Percentiles rank a stretch among this genome's conserved stretches.
Conservation (phyloP, 176 grass and related monocot species). For the Canna indica region DNA sequence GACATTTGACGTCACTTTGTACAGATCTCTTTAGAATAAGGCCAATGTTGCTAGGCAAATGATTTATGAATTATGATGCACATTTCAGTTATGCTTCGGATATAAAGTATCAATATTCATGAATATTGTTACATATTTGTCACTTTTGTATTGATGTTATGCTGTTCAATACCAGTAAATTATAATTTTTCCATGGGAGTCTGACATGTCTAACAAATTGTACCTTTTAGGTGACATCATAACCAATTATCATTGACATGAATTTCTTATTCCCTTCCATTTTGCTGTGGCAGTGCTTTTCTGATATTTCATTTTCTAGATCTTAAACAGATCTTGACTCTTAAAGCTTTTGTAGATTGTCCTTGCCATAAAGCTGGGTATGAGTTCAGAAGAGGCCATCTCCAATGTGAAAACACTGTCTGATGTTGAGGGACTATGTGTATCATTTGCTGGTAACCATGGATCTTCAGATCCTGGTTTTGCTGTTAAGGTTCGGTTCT, state of each 20-base stretch:
- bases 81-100: no score
- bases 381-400: constrained; percentile 51
- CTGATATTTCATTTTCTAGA: neutral
- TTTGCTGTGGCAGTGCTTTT: neutral
- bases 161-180: neutral
- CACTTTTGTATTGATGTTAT: neutral
- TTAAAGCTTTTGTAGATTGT: constrained; percentile 47
- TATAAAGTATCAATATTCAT: no score
- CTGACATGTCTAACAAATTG: neutral
- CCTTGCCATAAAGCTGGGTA: constrained; percentile 79
- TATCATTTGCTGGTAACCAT: constrained; percentile 52
- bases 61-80: no score
- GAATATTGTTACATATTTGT: neutral
- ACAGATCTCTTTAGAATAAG: no score
- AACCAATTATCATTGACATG: neutral
- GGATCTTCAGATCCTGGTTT: constrained; percentile 68
- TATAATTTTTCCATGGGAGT: neutral
- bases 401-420: constrained; percentile 68
- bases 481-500: constrained; percentile 56
- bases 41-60: no score
- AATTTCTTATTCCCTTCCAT: neutral
- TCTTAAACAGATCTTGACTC: neutral
- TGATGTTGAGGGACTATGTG: constrained; percentile 76
- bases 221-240: neutral
- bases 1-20: neutral